phyloP scores from a whole-genome alignment of 805 yeast species.

The Henningerozyma blattae region DNA sequence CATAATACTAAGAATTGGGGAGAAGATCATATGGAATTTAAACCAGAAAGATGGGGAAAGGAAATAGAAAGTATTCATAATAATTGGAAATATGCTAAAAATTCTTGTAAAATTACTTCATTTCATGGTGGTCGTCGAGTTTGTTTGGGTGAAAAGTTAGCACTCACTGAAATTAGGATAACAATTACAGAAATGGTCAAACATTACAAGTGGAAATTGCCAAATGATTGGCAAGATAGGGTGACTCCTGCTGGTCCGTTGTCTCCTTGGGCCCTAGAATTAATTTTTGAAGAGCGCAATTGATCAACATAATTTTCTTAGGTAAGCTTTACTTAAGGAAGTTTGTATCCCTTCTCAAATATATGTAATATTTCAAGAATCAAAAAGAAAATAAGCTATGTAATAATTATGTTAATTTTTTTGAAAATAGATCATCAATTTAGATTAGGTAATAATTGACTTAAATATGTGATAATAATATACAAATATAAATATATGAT shows the following conservation, averaged over 20 bases:
- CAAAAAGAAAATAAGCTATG: too few relatives aligned
- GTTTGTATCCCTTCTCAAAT: too few relatives aligned
- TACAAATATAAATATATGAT: too few relatives aligned
- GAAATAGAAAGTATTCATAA: conserved; percentile 26
- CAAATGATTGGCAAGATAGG: conserved; percentile 35
- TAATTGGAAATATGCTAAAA: conserved; percentile 33
- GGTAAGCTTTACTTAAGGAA: too few relatives aligned
- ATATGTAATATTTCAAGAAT: too few relatives aligned
- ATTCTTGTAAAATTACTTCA: conserved; percentile 34
- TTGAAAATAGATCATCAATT: too few relatives aligned
- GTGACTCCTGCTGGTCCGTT: conserved; percentile 51
- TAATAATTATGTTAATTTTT: too few relatives aligned
- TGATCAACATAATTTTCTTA: too few relatives aligned
- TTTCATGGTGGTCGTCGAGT: conserved; percentile 53
- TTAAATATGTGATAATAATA: too few relatives aligned
- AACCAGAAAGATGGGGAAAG: conserved; percentile 42
- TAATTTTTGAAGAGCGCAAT: conserved; percentile 14
- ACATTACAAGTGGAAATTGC: conserved; percentile 27
- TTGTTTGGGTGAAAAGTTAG: conserved; percentile 49
- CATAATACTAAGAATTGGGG: conserved; percentile 37
- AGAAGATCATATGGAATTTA: conserved; percentile 29
- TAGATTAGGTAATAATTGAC: too few relatives aligned
- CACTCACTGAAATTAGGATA: conserved; percentile 33
- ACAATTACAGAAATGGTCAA: conserved; percentile 28
- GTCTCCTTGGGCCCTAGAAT: conserved; percentile 31